phyloP scores from a whole-genome alignment of 2,329 filamentous ascomycete genomes.

The Metarhizium sp. region DNA sequence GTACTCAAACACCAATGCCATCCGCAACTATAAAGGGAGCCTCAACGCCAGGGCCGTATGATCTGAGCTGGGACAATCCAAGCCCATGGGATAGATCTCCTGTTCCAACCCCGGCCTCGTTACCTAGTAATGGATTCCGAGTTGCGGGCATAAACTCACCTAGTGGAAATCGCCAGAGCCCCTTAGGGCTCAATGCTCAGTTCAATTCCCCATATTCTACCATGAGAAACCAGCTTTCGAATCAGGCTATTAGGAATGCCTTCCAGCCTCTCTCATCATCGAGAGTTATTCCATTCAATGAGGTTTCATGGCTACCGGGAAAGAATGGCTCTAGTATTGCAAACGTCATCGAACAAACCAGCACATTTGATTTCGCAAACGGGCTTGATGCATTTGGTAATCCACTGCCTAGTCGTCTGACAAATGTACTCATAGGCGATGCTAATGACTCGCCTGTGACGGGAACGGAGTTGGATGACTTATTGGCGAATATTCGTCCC shows the following conservation, averaged over 20 bases:
- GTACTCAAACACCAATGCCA: background rate
- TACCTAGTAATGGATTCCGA: background rate
- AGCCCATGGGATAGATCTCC: background rate
- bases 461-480: slow-evolving; percentile 57
- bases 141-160: background rate
- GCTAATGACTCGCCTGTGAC: slow-evolving; percentile 29
- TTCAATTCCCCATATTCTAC: background rate
- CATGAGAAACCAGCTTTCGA: background rate
- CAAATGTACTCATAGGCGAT: slow-evolving; percentile 23
- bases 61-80: slow-evolving; percentile 4
- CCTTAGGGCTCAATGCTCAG: background rate
- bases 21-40: background rate
- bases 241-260: background rate
- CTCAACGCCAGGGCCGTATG: slow-evolving; percentile 13
- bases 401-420: slow-evolving; percentile 23
- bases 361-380: slow-evolving; percentile 24
- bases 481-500: slow-evolving; percentile 64
- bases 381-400: slow-evolving; percentile 27
- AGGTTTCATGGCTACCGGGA: background rate
- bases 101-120: background rate
- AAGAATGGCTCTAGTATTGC: slow-evolving; percentile 13
- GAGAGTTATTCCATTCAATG: background rate
- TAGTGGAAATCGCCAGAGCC: background rate
- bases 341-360: slow-evolving; percentile 29
- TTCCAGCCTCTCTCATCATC: background rate